phyloP scores from a whole-genome alignment of 345 rosid genomes.

The Populus simonii region DNA sequence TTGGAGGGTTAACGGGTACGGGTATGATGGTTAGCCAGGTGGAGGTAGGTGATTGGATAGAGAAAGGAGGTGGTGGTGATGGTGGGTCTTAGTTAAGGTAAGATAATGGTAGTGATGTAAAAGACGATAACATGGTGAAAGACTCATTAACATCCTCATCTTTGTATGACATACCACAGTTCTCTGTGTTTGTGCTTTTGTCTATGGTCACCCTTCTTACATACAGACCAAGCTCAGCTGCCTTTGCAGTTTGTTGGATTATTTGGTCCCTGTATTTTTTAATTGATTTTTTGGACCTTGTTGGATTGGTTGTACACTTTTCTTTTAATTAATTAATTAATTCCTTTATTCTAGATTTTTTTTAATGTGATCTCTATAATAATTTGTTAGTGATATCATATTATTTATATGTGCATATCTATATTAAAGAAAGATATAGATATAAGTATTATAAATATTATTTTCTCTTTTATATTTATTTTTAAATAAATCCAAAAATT shows the following conservation, averaged over 20 bases:
- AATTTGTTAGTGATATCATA: too few species aligned
- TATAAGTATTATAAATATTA: too few species aligned
- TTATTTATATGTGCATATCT: too few species aligned
- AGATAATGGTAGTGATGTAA: not conserved
- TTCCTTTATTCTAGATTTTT: not conserved
- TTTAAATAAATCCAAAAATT: too few species aligned
- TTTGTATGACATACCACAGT: not conserved
- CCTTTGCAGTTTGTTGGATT: not conserved
- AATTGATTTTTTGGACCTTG: too few species aligned
- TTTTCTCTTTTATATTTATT: too few species aligned
- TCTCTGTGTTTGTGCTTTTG: not conserved
- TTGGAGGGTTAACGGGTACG: not conserved
- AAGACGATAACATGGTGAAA: not conserved
- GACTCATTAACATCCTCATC: not conserved
- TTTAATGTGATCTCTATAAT: too few species aligned
- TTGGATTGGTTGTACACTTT: too few species aligned
- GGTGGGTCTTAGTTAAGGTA: conserved; percentile 4
- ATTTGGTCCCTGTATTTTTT: not conserved
- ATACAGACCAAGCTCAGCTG: not conserved
- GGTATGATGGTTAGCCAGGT: conserved; percentile 7
- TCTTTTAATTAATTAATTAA: not conserved
- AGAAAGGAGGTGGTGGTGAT: not conserved
- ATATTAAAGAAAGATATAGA: too few species aligned
- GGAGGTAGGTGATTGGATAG: conserved; percentile 3
- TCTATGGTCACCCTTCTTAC: not conserved